Conservation (phyloP, 2,329 filamentous ascomycete genomes). For the Eutypa lata region DNA sequence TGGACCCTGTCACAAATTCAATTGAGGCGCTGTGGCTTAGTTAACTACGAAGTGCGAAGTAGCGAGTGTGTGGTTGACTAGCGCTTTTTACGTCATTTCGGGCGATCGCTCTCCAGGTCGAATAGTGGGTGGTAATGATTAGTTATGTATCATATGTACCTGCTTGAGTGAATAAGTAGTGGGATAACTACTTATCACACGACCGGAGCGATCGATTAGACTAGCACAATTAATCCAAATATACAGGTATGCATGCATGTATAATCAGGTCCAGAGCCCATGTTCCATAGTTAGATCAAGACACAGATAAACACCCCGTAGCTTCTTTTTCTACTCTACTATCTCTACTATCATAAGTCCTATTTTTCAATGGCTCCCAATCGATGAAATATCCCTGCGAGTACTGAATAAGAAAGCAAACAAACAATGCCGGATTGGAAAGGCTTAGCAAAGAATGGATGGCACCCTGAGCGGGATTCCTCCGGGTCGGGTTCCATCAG, state of each 20-base stretch:
- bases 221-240: no score
- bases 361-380: no score
- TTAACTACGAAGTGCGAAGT: no score
- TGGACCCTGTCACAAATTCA: no score
- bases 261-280: no score
- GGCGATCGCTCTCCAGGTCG: background rate
- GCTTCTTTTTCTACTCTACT: background rate
- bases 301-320: constrained; percentile 1
- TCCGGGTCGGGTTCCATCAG: constrained; percentile 33
- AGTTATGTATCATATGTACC: background rate
- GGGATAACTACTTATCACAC: background rate
- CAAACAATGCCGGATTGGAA: constrained; percentile 43
- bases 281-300: background rate
- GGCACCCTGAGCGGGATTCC: constrained; percentile 46
- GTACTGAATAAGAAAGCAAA: background rate
- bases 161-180: background rate
- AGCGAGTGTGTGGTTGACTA: constrained; percentile 1
- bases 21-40: no score
- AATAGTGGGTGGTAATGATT: background rate
- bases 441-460: constrained; percentile 48
- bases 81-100: constrained; percentile 2
- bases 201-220: no score
- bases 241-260: no score
- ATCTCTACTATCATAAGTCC: no score
- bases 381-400: no score